Base-by-base conservation (phyloP, 345 rosid genomes). In the Lepidium africanum region DNA sequence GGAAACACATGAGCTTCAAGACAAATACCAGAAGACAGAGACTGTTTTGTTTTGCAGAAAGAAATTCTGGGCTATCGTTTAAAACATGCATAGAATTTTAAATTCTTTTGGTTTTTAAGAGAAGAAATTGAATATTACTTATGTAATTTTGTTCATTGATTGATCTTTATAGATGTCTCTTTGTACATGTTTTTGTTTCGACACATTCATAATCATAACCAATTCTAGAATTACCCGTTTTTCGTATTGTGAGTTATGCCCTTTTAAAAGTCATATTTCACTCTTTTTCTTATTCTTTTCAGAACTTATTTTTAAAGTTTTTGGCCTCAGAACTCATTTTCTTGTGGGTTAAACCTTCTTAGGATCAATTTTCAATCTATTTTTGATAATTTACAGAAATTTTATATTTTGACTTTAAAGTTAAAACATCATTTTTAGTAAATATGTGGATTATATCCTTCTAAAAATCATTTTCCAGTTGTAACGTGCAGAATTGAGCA, bases 51-150 rank as follows among this genome's bases (percentile, higher is more conserved):
- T 91, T n/a, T 86, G 97, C 72, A 80, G 90, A 68, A 95, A 91
- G 86, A 91, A 80, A 76, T 95, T 91, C 56, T 95, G 97, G 97
- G 85, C 90, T 27, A 76, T 87, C 43, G 40, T 82, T 46, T 82
- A 72, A 79, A 38, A 46, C 63, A 45, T 16, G 52, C 25, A 32
- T 19, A 70, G 55, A 61, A 61, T 32, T 37, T 8, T 27, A 21
- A 0, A 14, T 55, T 15, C 2, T 33, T 41, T 56, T 4, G 7
- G 64, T 9, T 69, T 37, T 0, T 69, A 59, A 38, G 42, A 49
- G 51, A 49, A 7, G 51, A 30, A 49, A 40, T 17, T 17, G 16
- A 43, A 49, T 12, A 21, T 33, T 33, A 50, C 67, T 5, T 39
- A 17, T 70, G 74, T 70, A 70, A 70, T 11, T 14, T 40, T 43